Conservation (phyloP, 345 rosid genomes). For the Mallotus nudiflorus region DNA sequence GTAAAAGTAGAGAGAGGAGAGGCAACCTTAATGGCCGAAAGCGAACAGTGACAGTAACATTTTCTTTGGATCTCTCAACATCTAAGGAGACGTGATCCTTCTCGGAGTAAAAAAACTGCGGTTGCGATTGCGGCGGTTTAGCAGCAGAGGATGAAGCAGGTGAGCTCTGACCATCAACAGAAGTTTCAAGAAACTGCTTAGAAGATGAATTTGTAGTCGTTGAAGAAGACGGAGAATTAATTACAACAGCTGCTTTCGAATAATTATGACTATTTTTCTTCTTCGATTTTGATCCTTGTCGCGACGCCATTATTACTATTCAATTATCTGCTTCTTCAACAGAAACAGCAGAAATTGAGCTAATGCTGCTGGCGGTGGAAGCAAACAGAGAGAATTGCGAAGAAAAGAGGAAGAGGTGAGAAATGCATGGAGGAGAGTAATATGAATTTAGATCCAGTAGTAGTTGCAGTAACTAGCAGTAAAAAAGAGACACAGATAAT, state of each 20-base stretch:
- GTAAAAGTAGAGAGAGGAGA: no score
- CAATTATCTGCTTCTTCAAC: no score
- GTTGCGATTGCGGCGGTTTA: constrained; percentile 93
- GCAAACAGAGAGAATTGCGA: constrained; percentile 24
- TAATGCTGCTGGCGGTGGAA: neutral
- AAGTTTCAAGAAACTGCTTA: constrained; percentile 72
- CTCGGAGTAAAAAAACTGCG: constrained; percentile 61
- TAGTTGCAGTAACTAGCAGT: no score
- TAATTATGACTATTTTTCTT: constrained; percentile 39
- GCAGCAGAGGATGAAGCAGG: constrained; percentile 95
- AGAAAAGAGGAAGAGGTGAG: constrained; percentile 29
- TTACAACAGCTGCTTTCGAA: constrained; percentile 49
- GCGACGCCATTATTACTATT: constrained; percentile 60
- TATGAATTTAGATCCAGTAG: no score
- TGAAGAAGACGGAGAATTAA: constrained; percentile 79
- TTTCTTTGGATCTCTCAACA: constrained; percentile 70
- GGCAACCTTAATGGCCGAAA: constrained; percentile 99
- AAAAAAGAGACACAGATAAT: neutral
- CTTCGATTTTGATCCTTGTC: constrained; percentile 57
- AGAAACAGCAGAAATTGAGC: no score
- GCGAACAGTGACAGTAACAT: constrained; percentile 92
- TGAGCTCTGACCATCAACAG: constrained; percentile 86
- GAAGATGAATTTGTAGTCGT: constrained; percentile 94
- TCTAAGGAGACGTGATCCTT: constrained; percentile 36
- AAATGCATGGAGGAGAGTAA: neutral